Evolutionary conservation across 805 yeast species (phyloP).

Genomic region (Saccharomycopsis guyanensis): DNA sequence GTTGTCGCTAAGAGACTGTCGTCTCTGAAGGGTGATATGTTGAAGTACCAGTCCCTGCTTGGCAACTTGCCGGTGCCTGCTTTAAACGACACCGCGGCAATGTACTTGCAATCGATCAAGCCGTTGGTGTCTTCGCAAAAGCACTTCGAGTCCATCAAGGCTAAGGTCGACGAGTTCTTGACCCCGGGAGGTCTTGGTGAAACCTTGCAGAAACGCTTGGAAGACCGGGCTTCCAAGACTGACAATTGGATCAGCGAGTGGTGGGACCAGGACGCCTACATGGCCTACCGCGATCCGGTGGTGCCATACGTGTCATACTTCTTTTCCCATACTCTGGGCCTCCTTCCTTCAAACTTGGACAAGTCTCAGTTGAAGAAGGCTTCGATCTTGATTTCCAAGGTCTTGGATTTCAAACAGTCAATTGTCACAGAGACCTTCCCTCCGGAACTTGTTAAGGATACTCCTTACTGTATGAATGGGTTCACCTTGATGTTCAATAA

Average conservation of each 20-base stretch:
- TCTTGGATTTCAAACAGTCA: conserved; percentile 56
- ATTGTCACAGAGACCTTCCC: conserved; percentile 68
- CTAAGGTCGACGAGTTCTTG: conserved; percentile 58
- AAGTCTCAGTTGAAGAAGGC: conserved; percentile 66
- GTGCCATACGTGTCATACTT: conserved; percentile 91
- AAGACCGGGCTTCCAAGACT: conserved; percentile 42
- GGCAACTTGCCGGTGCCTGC: conserved; percentile 88
- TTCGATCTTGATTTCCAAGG: conserved; percentile 60
- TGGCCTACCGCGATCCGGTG: conserved; percentile 89
- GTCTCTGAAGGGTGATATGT: conserved; percentile 52
- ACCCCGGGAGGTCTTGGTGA: conserved; percentile 57
- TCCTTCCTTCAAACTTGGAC: conserved; percentile 40
- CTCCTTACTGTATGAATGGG: conserved; percentile 92
- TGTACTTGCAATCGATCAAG: conserved; percentile 63
- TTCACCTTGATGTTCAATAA: conserved; percentile 88
- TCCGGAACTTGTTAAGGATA: conserved; percentile 65
- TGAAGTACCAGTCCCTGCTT: conserved; percentile 59
- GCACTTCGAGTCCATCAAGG: conserved; percentile 46
- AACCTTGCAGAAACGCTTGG: conserved; percentile 58
- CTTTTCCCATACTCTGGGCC: conserved; percentile 68
- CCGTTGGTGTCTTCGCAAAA: conserved; percentile 51
- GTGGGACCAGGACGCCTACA: conserved; percentile 93
- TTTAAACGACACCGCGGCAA: conserved; percentile 57
- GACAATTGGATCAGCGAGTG: conserved; percentile 87
- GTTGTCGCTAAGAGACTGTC: background rate